phyloP scores from a whole-genome alignment of 148 eudicot species.

The Cornus florida region DNA sequence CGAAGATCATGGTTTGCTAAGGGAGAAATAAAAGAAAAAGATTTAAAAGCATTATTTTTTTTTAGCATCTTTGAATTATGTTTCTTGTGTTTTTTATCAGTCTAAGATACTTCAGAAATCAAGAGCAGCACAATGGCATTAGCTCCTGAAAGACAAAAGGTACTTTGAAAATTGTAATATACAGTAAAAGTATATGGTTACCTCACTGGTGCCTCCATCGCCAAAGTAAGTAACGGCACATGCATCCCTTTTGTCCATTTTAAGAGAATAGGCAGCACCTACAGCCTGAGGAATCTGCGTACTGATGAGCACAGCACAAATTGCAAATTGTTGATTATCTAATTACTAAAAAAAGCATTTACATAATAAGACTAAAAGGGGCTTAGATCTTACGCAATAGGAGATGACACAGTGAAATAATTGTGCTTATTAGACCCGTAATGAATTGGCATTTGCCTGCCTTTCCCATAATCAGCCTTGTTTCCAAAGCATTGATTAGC shows the following conservation, averaged over 20 bases:
- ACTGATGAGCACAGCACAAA: conserved; percentile 30
- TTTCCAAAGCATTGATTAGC: conserved; percentile 85
- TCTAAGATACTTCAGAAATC: neutral
- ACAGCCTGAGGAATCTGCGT: conserved; percentile 93
- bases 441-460: conserved; percentile 95
- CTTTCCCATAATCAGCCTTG: conserved; percentile 79
- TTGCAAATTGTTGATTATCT: neutral
- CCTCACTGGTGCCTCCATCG: conserved; percentile 92
- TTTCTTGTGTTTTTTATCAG: neutral
- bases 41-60: neutral
- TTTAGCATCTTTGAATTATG: neutral
- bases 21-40: neutral
- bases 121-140: neutral
- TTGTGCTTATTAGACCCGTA: conserved; percentile 82
- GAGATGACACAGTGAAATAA: conserved; percentile 85
- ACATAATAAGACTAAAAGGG: neutral
- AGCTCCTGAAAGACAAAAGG: too few relatives aligned
- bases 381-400: conserved; percentile 66
- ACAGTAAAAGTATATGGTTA: conserved; percentile 6
- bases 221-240: conserved; percentile 86
- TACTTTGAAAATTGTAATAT: neutral
- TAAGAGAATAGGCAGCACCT: conserved; percentile 90
- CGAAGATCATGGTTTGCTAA: neutral
- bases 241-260: conserved; percentile 69
- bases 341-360: neutral